Evolutionary conservation across 306 rosid species (phyloP).

Genomic region (Casuarina equisetifolia): DNA sequence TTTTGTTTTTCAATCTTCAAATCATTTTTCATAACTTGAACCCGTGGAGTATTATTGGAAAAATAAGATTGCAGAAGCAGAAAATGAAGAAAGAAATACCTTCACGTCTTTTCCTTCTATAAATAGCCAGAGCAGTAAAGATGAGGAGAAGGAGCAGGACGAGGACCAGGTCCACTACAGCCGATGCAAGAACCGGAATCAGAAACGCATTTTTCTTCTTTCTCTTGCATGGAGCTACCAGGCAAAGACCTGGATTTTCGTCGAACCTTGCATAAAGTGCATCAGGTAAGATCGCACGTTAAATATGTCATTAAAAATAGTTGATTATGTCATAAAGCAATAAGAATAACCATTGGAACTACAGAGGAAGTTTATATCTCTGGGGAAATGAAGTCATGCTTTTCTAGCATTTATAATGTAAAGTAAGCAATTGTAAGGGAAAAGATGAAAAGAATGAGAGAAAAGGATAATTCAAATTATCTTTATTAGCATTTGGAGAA

Average conservation of each 20-base stretch:
- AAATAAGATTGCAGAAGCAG: background rate
- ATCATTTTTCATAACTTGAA: background rate
- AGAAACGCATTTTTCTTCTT: slow-evolving; percentile 12
- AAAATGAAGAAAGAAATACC: background rate
- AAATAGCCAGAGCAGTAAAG: background rate
- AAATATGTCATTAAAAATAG: background rate
- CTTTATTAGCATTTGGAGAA: background rate
- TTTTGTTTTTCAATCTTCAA: background rate
- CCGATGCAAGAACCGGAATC: slow-evolving; percentile 32
- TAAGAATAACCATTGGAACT: too few relatives aligned
- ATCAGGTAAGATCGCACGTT: background rate
- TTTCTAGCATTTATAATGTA: background rate
- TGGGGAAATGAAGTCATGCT: background rate
- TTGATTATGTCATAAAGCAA: background rate
- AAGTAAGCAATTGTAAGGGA: background rate
- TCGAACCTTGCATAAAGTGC: slow-evolving; percentile 20
- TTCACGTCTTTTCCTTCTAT: slow-evolving; percentile 21
- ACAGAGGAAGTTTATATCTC: too few relatives aligned
- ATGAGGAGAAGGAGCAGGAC: slow-evolving; percentile 11
- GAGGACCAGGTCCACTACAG: background rate
- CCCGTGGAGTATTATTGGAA: background rate
- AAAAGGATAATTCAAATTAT: background rate
- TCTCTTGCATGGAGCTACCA: slow-evolving; percentile 10
- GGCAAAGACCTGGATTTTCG: slow-evolving; percentile 28
- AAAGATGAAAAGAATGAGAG: background rate